Percentiles rank a stretch among this genome's conserved stretches.
These are phyloP conservation scores for Orobanche coerulescens DNA, from an alignment of 257 asterid species.

Conservation along the genomic window DNA sequence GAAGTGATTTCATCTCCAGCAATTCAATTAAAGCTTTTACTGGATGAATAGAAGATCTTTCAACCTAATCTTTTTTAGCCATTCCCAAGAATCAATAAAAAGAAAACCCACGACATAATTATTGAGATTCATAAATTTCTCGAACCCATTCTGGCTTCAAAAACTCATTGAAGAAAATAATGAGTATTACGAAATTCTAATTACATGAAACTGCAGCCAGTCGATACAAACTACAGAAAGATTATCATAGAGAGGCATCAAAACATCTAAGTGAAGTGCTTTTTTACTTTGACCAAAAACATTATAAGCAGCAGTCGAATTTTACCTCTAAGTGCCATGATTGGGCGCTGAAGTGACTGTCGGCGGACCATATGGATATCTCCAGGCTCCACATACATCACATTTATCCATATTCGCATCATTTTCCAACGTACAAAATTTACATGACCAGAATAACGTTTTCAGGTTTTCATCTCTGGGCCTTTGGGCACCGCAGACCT, in stretches of 20 bases:
- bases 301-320: background rate
- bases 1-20: too few relatives aligned
- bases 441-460: constrained; percentile 57
- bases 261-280: background rate
- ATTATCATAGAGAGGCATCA: background rate
- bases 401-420: constrained; percentile 54
- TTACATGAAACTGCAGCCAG: background rate
- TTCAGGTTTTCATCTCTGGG: constrained; percentile 40
- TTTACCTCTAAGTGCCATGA: constrained; percentile 52
- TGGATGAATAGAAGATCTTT: too few relatives aligned
- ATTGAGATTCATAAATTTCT: too few relatives aligned
- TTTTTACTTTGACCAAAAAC: background rate
- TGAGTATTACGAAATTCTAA: background rate
- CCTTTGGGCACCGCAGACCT: constrained; percentile 51
- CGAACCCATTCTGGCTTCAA: background rate
- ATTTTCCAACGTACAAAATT: constrained; percentile 70
- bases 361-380: constrained; percentile 68
- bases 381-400: constrained; percentile 67
- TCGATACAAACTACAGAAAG: background rate
- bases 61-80: too few relatives aligned
- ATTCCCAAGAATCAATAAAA: too few relatives aligned
- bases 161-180: background rate
- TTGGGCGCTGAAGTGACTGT: constrained; percentile 45
- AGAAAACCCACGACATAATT: too few relatives aligned
- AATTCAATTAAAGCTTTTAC: too few relatives aligned